Evolutionary conservation across 2,329 filamentous ascomycete genomes (phyloP).

Genomic region (Claviceps quebecensis): DNA sequence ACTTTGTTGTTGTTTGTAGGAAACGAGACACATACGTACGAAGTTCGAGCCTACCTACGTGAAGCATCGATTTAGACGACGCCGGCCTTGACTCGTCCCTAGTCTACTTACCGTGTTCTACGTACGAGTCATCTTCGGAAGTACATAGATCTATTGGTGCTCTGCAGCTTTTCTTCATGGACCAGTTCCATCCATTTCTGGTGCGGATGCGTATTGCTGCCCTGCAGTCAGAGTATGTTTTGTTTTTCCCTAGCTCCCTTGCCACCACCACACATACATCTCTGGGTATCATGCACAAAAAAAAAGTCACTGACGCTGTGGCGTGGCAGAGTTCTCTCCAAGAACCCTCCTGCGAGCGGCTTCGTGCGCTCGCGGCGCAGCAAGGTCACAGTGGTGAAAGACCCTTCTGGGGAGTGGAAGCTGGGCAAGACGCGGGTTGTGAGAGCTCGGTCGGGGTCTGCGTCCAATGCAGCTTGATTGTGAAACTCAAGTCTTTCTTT

Average conservation of each 20-base stretch:
- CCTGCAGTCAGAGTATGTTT: conserved; percentile 31
- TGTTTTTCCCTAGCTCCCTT: neutral
- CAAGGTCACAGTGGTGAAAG: conserved; percentile 11
- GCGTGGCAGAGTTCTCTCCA: conserved; percentile 3
- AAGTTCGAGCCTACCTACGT: no score
- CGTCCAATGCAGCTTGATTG: conserved; percentile 1
- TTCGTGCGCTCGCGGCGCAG: conserved; percentile 12
- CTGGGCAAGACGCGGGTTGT: conserved; percentile 13
- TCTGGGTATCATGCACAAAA: no score
- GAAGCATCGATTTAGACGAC: no score
- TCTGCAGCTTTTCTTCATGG: neutral
- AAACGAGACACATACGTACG: no score
- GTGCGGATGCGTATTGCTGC: conserved; percentile 34
- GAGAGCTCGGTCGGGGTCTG: conserved; percentile 9
- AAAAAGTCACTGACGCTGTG: no score
- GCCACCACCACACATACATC: no score
- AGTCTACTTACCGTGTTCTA: no score
- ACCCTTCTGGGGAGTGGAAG: conserved; percentile 8
- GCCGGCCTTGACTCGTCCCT: no score
- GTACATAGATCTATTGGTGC: no score
- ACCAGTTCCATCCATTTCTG: conserved; percentile 21
- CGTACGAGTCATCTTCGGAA: no score
- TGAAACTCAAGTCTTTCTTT: neutral
- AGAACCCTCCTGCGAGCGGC: conserved; percentile 3
- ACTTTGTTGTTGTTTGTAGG: no score